Conservation (phyloP, 164 flowering plant species). For the Annona cherimola region DNA sequence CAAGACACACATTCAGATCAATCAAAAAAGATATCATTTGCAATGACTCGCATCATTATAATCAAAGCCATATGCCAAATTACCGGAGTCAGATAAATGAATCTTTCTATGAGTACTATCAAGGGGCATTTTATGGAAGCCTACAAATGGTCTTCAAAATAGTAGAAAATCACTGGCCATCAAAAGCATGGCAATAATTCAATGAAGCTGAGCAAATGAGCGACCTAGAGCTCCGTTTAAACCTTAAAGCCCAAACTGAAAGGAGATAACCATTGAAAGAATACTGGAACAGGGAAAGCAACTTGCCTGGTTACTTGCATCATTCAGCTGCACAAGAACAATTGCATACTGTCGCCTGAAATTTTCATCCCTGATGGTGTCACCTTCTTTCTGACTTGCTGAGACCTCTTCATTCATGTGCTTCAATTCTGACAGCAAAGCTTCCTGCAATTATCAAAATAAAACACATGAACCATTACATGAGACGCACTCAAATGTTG, state of each 20-base stretch:
- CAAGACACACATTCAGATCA: no score
- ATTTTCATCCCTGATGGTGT: conserved; percentile 34
- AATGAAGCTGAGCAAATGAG: no score
- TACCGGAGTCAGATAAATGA: no score
- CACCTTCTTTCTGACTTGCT: conserved; percentile 35
- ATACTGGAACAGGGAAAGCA: background rate
- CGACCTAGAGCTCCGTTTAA: background rate
- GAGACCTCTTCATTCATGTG: conserved; percentile 47
- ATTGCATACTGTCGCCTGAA: conserved; percentile 59
- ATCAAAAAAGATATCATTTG: no score
- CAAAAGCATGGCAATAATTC: no score
- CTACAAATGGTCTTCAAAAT: no score
- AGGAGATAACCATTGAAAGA: background rate
- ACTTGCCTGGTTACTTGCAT: conserved; percentile 57
- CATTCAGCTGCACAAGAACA: conserved; percentile 47
- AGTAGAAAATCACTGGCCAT: no score
- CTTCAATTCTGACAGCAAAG: conserved; percentile 49
- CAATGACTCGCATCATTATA: no score
- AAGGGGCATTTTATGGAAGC: no score
- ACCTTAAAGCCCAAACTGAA: background rate
- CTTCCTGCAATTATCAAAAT: conserved; percentile 30
- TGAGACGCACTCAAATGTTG: background rate
- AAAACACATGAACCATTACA: background rate
- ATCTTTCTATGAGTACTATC: no score
- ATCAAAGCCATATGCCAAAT: no score